Percentiles rank a stretch among this genome's conserved stretches.
phyloP scores from a whole-genome alignment of 305 asterid genomes.

The Fraxinus sp. region DNA sequence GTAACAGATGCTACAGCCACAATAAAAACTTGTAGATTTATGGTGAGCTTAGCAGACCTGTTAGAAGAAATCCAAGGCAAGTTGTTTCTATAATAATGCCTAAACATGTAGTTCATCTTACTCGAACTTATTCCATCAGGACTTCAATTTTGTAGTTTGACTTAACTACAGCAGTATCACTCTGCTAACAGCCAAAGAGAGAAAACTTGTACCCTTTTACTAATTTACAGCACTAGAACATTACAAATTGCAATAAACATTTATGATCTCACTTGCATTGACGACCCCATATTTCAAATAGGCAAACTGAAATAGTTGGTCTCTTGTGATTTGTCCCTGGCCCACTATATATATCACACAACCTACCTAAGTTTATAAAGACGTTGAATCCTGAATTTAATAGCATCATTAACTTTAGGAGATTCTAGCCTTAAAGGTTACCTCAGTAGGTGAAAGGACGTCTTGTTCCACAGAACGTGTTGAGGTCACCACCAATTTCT shows the following conservation, averaged over 20 bases:
- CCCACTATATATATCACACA: not conserved
- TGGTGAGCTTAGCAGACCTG: not conserved
- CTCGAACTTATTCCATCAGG: not conserved
- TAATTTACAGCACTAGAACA: not conserved
- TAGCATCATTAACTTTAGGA: conserved; percentile 8
- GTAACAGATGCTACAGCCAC: not conserved
- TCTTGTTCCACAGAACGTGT: conserved; percentile 95
- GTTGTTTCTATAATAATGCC: not conserved
- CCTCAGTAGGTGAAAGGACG: conserved; percentile 94
- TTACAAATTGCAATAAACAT: not conserved
- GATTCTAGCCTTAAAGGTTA: conserved; percentile 31
- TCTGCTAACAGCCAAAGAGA: not conserved
- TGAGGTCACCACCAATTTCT: conserved; percentile 89
- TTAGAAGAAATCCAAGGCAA: not conserved
- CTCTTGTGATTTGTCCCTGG: not conserved
- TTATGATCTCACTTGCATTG: not conserved
- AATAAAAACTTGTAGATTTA: not conserved
- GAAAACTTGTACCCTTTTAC: not conserved
- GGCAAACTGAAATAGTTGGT: not conserved
- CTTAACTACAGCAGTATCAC: not conserved
- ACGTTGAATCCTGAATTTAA: not conserved
- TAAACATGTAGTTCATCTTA: not conserved
- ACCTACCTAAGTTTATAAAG: not conserved
- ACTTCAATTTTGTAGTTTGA: not conserved
- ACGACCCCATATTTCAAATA: not conserved